Evolutionary conservation across 306 rosid genomes (phyloP).

Genomic region (Corylus heterophylla): DNA sequence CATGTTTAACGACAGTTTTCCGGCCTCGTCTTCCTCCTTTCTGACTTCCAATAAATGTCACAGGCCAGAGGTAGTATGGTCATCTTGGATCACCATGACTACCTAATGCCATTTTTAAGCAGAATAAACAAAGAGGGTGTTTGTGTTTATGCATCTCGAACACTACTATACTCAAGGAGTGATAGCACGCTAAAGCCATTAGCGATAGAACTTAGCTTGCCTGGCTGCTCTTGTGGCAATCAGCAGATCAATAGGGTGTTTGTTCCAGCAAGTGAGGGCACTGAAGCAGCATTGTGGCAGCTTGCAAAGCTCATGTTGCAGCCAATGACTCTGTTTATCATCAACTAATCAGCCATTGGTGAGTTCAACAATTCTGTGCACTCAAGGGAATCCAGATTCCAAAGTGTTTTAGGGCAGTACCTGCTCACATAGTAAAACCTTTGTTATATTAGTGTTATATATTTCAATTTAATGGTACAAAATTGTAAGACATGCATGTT

Average conservation of each 20-base stretch:
- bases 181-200: constrained; percentile 66
- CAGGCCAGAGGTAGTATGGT: constrained; percentile 64
- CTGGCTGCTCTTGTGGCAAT: constrained; percentile 15
- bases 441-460: not conserved
- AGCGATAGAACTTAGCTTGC: constrained; percentile 71
- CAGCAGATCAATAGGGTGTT: constrained; percentile 40
- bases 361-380: constrained; percentile 33
- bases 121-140: constrained; percentile 50
- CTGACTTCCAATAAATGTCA: constrained; percentile 10
- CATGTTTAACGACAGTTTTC: not conserved
- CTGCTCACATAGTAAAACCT: not conserved
- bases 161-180: constrained; percentile 56
- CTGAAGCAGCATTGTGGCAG: constrained; percentile 73
- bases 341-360: constrained; percentile 78
- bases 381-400: constrained; percentile 7
- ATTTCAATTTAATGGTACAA: no score
- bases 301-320: constrained; percentile 74
- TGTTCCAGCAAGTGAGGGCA: constrained; percentile 55
- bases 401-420: not conserved
- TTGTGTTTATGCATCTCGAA: constrained; percentile 67
- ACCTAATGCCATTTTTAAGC: constrained; percentile 56
- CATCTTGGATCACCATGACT: constrained; percentile 73
- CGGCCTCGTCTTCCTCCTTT: not conserved
- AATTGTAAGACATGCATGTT: no score
- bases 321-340: constrained; percentile 66